Evolutionary conservation across 2,329 filamentous ascomycete genomes (phyloP), one percentile per base, ranked within the genome.

Genomic region (Furcasterigmium furcatum): DNA sequence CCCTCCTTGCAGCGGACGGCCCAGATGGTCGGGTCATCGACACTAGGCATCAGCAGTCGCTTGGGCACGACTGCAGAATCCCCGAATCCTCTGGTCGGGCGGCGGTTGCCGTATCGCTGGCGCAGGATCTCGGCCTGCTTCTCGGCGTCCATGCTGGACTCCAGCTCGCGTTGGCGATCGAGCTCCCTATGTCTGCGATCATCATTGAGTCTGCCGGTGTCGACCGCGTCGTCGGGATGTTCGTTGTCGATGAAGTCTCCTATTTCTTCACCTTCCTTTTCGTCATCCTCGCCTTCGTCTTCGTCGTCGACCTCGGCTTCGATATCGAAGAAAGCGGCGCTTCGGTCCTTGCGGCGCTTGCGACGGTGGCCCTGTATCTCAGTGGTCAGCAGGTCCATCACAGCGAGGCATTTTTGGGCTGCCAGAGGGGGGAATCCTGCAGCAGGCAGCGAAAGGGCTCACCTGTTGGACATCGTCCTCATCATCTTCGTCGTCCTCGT

Each of bases 291-390:
- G 54, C 80, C 85, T 55, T 90, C 88, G 57, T 96, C 91, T 57
- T 95, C 91, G 52, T 95, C 94, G 61, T 97, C 94, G 56, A 99
- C 94, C 70, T 96, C 94, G 64, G 94, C 94, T 76, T 99, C 94
- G 60, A 92, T 89, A 82, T 99, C 94, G 70, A 99, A 84, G 81
- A 96, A 96, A 59, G 87, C 85, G 57, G 89, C 88, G 52, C 89
- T 82, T 53, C 80, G 79, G 53, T 87, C 83, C 63, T 82, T 82
- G 64, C 84, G 85, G 47, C 91, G 87, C 68, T 97, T 97, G 57
- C 87, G 81, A 46, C 88, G 88, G 60, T 89, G 79, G 47, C 76
- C 72, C 79, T 82, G 47, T 34, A 27, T 48, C 16, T 14, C 16
- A 4, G 42, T 36, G 47, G 50, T 56, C 46, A 57, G 55, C 43